These are phyloP conservation scores for Cytidiella melzeri DNA, from an alignment of 768 basidiomycete species.

Conservation along the genomic window DNA sequence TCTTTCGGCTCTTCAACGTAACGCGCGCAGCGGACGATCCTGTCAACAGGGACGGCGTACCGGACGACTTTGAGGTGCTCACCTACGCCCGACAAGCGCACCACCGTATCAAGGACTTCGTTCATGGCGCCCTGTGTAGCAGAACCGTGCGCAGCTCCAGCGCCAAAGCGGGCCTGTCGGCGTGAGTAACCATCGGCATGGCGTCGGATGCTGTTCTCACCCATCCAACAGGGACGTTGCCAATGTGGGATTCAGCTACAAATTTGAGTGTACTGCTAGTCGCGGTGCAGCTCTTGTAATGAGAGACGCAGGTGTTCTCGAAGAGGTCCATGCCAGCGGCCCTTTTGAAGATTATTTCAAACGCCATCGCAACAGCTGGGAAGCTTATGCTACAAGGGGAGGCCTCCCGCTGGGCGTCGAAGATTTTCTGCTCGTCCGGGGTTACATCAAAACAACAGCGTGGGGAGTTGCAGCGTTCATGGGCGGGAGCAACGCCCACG, in stretches of 20 bases:
- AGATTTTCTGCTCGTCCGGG: constrained; percentile 1
- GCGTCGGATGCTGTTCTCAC: neutral
- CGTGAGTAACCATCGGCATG: neutral
- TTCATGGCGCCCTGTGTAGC: too few relatives aligned
- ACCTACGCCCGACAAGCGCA: neutral
- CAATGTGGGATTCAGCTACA: neutral
- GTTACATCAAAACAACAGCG: constrained; percentile 2
- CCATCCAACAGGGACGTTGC: neutral
- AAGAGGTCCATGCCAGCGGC: neutral
- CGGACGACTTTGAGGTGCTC: neutral
- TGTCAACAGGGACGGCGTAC: neutral
- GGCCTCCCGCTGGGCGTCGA: neutral
- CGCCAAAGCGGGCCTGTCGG: neutral
- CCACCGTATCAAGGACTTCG: neutral
- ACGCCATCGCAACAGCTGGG: neutral
- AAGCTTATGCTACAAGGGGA: neutral
- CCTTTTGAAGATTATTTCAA: neutral
- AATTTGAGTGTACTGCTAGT: neutral
- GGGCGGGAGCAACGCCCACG: neutral
- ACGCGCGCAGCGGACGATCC: constrained; percentile 1
- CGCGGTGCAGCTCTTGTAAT: neutral
- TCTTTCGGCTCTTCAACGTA: constrained; percentile 17
- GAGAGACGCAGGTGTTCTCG: neutral
- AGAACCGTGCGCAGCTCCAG: neutral
- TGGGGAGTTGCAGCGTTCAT: constrained; percentile 4